Base-by-base conservation (phyloP, 371 early-diverging fungal genomes). In the Mortierella sp. region DNA sequence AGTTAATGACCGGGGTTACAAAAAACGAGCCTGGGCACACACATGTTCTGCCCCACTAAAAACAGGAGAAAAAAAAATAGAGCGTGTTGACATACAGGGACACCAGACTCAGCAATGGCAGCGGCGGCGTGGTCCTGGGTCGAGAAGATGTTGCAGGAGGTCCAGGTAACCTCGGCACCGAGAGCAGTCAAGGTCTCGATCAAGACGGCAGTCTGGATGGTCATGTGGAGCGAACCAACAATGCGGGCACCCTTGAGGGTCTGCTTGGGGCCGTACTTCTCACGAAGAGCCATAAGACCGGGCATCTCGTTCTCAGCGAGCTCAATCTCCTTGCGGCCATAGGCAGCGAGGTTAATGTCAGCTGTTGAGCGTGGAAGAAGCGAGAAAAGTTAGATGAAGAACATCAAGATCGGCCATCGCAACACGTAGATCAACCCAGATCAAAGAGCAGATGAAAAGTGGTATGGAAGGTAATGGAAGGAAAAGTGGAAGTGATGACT, bases 281-380 rank as follows among this genome's bases (percentile, higher is more conserved):
- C 84, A 82, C 97, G 93, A 70, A 99, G 89, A 81, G 88, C 81
- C 94, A 97, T 97, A 72, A 99, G 93, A 77, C 99, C 98, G 71
- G 99, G 99, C 99, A 99, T 99, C 90, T 99, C 99, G 84, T 96
- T 95, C 89, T 97, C 98, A 66, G 97, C 96, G 75, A 94, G 87
- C 74, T 92, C 90, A 75, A 96, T 95, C 87, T 97, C 97, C 90
- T 97, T 97, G 87, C 96, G 94, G 80, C 97, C 96, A 85, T 88
- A 94, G 72, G 91, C 93, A 69, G 95, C 95, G 71, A 97, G 96
- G 66, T 93, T 92, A 82, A 98, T 97, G 87, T 98, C 98, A 82
- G 97, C 89, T 81, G 21, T 1, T 37, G 2, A 44, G 30, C 16
- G 21, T 23, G 25, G 51, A 16, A 52, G 44, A 15, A 18, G 15